Evolutionary conservation across 805 yeast species (phyloP), one percentile per base, ranked within the genome.

Genomic region (Candida ipomoeae): DNA sequence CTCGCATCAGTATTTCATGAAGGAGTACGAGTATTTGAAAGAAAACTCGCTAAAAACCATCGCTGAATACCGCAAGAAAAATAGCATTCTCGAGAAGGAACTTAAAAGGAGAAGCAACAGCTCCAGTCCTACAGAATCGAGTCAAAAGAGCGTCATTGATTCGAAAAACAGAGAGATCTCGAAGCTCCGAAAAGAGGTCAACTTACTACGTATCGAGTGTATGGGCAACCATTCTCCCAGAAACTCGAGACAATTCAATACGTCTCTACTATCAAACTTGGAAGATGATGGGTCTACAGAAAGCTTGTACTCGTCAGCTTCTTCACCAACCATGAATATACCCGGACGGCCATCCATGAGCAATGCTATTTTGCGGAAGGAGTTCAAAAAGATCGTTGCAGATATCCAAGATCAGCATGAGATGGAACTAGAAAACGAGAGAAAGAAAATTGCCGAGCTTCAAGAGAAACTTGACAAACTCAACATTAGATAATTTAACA

Each of bases 21-120:
- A 82, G 60, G 87, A 84, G 57, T 86, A 78, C 58, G 87, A 84
- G 55, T 80, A 82, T 52, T 87, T 86, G 48, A 74, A 86, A 49
- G 76, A 77, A 14, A 79, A 78, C 52, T 80, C 83, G 49, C 64
- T 72, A 46, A 76, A 76, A 51, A 69, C 79, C 2, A 75, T 84
- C 44, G 82, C 78, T 55, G 78, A 78, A 41, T 69, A 82, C 55
- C 73, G 83, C 20, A 69, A 74, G 51, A 82, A 81, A 51, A 77
- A 76, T 48, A 63, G 66, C 29, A 70, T 68, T 15, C 68, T 83
- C 40, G 85, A 83, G 58, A 80, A 77, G 49, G 78, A 81, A 51
- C 59, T 82, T 21, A 71, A 70, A 52, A 62, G 39, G 14, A 40
- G 44, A 14, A 44, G 36, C 39, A 42, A 41, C 15, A 18, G 14